Base-by-base conservation (phyloP, 75 land plant genomes). In the Picea sitchensis region DNA sequence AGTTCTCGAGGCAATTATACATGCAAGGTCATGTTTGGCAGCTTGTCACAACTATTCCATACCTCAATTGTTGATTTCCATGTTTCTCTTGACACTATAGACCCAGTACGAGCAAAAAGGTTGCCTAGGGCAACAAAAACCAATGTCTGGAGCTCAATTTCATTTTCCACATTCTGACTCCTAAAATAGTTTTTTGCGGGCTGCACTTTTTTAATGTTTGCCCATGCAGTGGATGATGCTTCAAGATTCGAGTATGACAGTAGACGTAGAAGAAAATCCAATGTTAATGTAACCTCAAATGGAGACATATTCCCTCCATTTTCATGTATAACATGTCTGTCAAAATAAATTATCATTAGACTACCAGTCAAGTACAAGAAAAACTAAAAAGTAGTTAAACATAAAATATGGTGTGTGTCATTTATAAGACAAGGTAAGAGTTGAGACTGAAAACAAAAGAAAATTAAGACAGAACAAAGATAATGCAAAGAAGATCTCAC, bases 11-110 rank as follows among this genome's bases (percentile, higher is more conserved):
- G 67, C 30, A 44, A 15, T 65, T 44, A 34, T 21, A 14, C 56
- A 30, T 23, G 76, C 41, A 57, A 21, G 15, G 34, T n/a, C 57
- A 31, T 54, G 17, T 34, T 38, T 59, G 64, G 23, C 20, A 15
- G 32, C 17, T 12, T 11, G 3, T 54, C 32, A 69, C 65, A 75
- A 71, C 61, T 6, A 26, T 77, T 31, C 36, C 79, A n/a, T 56
- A 92, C 94, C 91, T 94, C 88, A 73, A 87, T 61, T 3, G 80
- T 71, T 67, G 82, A 80, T 69, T 85, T 82, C 93, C 97, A 94
- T 56, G 88, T 79, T 32, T 94, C 89, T 73, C 61, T 76, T 4
- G 90, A 80, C 21, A 92, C 57, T 63, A 78, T 83, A 64, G 91
- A 85, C 6, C 94, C 93, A 74, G 72, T 83, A 38, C 82, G 85